Conservation (phyloP, 1,284 basidiomycete species). For the Apiotrichum porosum region DNA sequence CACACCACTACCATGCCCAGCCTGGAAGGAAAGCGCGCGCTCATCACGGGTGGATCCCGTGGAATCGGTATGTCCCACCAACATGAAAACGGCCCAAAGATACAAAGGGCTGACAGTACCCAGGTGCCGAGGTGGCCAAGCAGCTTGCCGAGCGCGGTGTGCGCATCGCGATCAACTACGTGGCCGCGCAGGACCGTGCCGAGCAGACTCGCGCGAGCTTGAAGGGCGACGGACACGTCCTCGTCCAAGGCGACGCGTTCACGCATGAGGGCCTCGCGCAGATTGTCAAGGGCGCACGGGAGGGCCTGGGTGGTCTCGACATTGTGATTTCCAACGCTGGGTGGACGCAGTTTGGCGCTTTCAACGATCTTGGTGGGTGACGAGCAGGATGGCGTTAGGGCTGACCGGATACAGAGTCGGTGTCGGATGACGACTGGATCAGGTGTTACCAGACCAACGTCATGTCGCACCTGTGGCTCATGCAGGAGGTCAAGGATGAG, state of each 20-base stretch:
- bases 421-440: conserved; percentile 17
- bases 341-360: conserved; percentile 23
- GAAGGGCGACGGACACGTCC: conserved; percentile 14
- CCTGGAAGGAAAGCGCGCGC: conserved; percentile 22
- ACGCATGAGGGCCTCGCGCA: conserved; percentile 17
- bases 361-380: conserved; percentile 20
- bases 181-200: conserved; percentile 14
- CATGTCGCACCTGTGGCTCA: conserved; percentile 17
- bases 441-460: conserved; percentile 19
- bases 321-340: conserved; percentile 23
- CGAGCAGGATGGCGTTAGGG: too few species aligned
- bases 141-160: conserved; percentile 19
- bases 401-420: conserved; percentile 4
- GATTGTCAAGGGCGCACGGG: conserved; percentile 12
- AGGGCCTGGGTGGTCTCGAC: conserved; percentile 20
- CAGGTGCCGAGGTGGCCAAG: conserved; percentile 14
- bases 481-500: conserved; percentile 14
- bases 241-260: conserved; percentile 22
- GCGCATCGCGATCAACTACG: conserved; percentile 21
- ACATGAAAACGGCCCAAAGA: too few species aligned
- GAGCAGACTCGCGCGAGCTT: conserved; percentile 14
- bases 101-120: too few species aligned
- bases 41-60: conserved; percentile 25
- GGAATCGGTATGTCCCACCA: conserved; percentile 14
- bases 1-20: conserved; percentile 11